Conservation (phyloP, 345 rosid genomes). For the Brassica carinata region DNA sequence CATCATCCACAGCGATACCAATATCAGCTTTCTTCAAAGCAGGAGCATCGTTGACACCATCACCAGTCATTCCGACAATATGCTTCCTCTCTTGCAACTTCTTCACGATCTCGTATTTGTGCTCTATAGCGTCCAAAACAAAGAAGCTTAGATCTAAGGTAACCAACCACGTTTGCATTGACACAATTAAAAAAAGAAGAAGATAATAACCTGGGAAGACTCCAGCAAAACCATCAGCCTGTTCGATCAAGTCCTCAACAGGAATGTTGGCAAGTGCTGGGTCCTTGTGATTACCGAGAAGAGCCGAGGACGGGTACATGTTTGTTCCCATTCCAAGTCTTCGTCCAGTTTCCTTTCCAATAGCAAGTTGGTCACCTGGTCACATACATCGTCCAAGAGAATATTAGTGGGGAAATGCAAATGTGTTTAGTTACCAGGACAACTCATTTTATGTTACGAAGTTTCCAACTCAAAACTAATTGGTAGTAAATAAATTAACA, state of each 20-base stretch:
- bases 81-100: constrained; percentile 93
- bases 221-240: constrained; percentile 99
- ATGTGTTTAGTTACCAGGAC: background rate
- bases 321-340: constrained; percentile 99
- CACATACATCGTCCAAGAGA: background rate
- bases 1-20: constrained; percentile 97
- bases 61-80: constrained; percentile 98
- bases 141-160: constrained; percentile 14
- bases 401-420: background rate
- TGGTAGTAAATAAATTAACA: background rate
- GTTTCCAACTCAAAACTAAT: background rate
- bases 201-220: constrained; percentile 77
- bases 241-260: constrained; percentile 87
- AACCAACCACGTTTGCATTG: background rate
- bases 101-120: constrained; percentile 94
- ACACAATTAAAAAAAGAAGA: background rate
- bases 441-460: too few species aligned
- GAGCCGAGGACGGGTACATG: constrained; percentile 95
- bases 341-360: constrained; percentile 93
- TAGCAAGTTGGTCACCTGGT: constrained; percentile 96
- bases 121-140: constrained; percentile 51
- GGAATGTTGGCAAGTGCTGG: constrained; percentile 76
- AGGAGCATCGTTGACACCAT: constrained; percentile 98
- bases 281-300: constrained; percentile 89
- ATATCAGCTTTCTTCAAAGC: constrained; percentile 96